These are phyloP conservation scores for Ilyonectria destructans DNA, from an alignment of 2,329 filamentous ascomycete species.

Conservation along the genomic window DNA sequence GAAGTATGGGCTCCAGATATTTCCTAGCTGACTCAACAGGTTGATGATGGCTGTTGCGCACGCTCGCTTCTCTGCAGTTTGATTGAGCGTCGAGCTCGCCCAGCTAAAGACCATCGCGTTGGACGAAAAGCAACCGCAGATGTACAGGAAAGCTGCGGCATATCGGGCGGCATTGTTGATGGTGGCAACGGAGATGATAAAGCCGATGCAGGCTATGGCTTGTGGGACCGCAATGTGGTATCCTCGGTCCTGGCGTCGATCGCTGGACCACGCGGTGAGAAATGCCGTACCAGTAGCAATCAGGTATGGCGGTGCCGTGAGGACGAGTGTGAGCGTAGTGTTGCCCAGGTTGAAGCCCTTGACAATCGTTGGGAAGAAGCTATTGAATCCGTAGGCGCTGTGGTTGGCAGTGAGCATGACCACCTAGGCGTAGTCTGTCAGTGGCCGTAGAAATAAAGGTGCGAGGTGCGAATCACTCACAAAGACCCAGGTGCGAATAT, in stretches of 20 bases:
- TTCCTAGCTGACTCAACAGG: conserved; percentile 40
- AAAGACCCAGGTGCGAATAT: conserved; percentile 48
- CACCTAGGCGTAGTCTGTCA: conserved; percentile 15
- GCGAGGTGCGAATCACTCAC: conserved; percentile 18
- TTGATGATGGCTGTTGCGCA: conserved; percentile 46
- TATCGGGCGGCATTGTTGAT: conserved; percentile 42
- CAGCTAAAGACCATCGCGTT: conserved; percentile 57
- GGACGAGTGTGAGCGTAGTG: conserved; percentile 43
- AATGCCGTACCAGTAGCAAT: conserved; percentile 38
- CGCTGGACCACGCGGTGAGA: conserved; percentile 40
- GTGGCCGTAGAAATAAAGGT: not conserved
- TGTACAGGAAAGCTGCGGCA: conserved; percentile 40
- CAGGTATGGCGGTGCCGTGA: conserved; percentile 48
- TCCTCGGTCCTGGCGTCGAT: conserved; percentile 40
- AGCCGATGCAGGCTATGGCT: conserved; percentile 39
- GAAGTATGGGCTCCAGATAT: conserved; percentile 50
- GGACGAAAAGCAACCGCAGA: conserved; percentile 43
- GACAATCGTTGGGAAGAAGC: conserved; percentile 48
- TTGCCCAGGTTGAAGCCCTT: conserved; percentile 36
- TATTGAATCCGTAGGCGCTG: conserved; percentile 44
- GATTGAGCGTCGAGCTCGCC: conserved; percentile 52
- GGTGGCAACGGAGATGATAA: conserved; percentile 44
- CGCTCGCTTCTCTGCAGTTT: conserved; percentile 56
- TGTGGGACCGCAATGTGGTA: conserved; percentile 39
- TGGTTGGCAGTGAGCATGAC: conserved; percentile 43